Evolutionary conservation across 2,329 filamentous ascomycete species (phyloP), one percentile per base, ranked within the genome.

Genomic region (Diaporthe longicolla): DNA sequence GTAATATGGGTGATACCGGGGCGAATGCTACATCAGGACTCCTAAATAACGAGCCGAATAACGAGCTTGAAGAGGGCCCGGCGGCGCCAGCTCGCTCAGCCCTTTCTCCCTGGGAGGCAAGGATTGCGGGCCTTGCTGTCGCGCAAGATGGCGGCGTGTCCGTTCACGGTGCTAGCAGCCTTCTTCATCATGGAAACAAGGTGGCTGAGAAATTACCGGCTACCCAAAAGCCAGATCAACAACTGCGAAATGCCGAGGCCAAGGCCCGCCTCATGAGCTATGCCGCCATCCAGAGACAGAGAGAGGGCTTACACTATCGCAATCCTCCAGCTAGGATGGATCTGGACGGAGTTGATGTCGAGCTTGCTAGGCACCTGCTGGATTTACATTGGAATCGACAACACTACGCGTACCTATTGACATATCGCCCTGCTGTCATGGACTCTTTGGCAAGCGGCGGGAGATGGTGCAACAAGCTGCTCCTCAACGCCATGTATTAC

Each of bases 401-500:
- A 24, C 58, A 61, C 24, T 61, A 43, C 37, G 58, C 58, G 1
- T 61, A 61, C 17, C 37, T 61, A 15, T 29, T 61, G 58, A 61
- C 58, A 3, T 61, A 61, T 29, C 58, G 58, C 58, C 58, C 58
- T 26, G 58, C 58, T 6, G 3, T 61, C 58, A 61, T 61, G 58
- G 37, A 61, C 11, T 61, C 58, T 1, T 13, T 61, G 37, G n/a
- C 37, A 15, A 61, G n/a, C 8, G 37, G 58, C 17, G 58, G 58
- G 3, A 43, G 58, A 13, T 61, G 58, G 58, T 61, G 58, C 58
- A 61, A 61, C 24, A 61, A 61, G 24, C 37, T 61, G 4, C 58
- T 61, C 8, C 37, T 61, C 3, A 61, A 61, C 37, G 58, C 58
- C 58, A 61, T 61, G 58, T 61, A 61, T 37, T 61, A 61, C 37